Evolutionary conservation across 345 rosid genomes (phyloP).

Genomic region (Acer yangbiense): DNA sequence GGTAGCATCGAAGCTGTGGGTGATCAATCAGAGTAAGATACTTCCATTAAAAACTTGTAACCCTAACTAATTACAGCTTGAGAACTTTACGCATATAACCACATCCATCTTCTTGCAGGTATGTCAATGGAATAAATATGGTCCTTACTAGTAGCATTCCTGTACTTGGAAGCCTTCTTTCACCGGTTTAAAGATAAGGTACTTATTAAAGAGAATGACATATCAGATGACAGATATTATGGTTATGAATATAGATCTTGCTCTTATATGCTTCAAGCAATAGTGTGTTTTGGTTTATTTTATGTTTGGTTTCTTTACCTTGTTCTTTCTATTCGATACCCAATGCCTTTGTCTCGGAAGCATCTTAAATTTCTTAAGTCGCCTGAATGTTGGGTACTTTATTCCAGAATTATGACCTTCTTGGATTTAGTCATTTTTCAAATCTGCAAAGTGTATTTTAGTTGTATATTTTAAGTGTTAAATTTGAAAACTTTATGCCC

Average conservation of each 20-base stretch:
- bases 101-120: slow-evolving; percentile 52
- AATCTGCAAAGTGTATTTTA: not conserved
- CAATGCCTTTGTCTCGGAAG: not conserved
- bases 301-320: not conserved
- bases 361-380: not conserved
- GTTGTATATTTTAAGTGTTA: no score
- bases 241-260: not conserved
- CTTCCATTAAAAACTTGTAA: not conserved
- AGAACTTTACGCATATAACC: slow-evolving; percentile 16
- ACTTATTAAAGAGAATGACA: not conserved
- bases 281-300: not conserved
- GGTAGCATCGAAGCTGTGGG: slow-evolving; percentile 96
- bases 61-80: not conserved
- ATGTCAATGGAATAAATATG: slow-evolving; percentile 62
- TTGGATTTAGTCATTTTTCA: not conserved
- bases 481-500: not conserved
- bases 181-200: slow-evolving; percentile 79
- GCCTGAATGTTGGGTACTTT: not conserved
- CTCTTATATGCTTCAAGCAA: not conserved
- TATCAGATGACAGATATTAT: not conserved
- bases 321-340: not conserved
- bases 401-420: not conserved
- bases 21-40: slow-evolving; percentile 86
- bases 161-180: slow-evolving; percentile 64
- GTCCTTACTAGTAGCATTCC: slow-evolving; percentile 65